Conservation (phyloP, 164 flowering plant genomes). For the Annona squamosa region DNA sequence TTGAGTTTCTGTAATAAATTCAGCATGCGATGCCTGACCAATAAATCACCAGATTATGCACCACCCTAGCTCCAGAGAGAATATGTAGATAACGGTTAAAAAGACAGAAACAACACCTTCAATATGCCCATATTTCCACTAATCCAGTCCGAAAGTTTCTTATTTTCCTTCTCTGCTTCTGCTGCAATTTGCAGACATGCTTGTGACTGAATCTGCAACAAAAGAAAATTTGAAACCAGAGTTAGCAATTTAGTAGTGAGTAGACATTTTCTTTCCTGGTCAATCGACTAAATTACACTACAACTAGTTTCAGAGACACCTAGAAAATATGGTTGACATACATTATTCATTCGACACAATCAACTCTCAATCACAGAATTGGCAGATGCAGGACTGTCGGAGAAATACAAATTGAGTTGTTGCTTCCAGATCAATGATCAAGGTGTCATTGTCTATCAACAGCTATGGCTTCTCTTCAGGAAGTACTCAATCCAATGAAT, state of each 20-base stretch:
- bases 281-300: neutral
- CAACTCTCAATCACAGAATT: neutral
- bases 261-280: neutral
- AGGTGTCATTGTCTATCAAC: neutral
- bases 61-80: neutral
- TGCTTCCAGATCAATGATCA: neutral
- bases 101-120: slow-evolving; percentile 13
- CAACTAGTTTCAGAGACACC: neutral
- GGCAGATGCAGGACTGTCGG: neutral
- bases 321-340: neutral
- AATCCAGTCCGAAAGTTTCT: slow-evolving; percentile 54
- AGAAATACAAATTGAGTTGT: neutral
- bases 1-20: slow-evolving; percentile 56
- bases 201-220: slow-evolving; percentile 52
- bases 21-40: slow-evolving; percentile 56
- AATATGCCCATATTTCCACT: slow-evolving; percentile 40
- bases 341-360: neutral
- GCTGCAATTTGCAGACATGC: slow-evolving; percentile 48
- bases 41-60: slow-evolving; percentile 2
- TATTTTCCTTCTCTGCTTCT: slow-evolving; percentile 64
- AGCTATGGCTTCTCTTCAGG: no score
- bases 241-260: neutral
- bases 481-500: no score
- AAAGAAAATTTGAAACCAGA: neutral
- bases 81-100: neutral